Conservation (phyloP, 176 grass and related monocot species). For the Aechmea fasciata region DNA sequence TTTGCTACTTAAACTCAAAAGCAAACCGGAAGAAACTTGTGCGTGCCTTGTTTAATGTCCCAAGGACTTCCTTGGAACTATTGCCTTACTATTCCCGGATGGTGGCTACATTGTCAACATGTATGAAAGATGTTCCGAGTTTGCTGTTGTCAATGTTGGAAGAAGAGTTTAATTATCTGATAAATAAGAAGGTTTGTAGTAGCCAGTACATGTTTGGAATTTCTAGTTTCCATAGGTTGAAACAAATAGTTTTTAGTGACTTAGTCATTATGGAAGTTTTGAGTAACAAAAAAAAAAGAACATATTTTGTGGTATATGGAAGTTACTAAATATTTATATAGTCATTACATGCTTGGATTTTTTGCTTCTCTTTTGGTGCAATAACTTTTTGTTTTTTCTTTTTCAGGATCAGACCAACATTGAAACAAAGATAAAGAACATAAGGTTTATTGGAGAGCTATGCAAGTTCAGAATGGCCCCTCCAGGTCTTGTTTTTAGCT, state of each 20-base stretch:
- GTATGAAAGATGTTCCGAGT: slow-evolving; percentile 89
- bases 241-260: no score
- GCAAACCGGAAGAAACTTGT: slow-evolving; percentile 94
- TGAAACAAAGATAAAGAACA: slow-evolving; percentile 99
- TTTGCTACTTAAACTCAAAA: slow-evolving; percentile 99
- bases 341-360: slow-evolving; percentile 3
- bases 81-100: slow-evolving; percentile 96
- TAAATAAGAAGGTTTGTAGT: slow-evolving; percentile 86
- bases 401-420: slow-evolving; percentile 99
- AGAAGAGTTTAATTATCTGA: slow-evolving; percentile 97
- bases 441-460: slow-evolving; percentile 94
- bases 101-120: slow-evolving; percentile 79
- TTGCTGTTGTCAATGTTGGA: slow-evolving; percentile 84
- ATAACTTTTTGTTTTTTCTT: slow-evolving; percentile 25
- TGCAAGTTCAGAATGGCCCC: slow-evolving; percentile 99
- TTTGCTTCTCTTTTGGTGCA: slow-evolving; percentile 19
- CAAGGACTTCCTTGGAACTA: slow-evolving; percentile 89
- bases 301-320: slow-evolving; percentile 1
- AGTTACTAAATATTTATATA: not conserved
- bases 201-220: no score
- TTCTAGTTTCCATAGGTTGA: not conserved
- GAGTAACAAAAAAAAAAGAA: not conserved
- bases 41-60: slow-evolving; percentile 66
- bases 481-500: slow-evolving; percentile 75
- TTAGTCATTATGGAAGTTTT: no score